Evolutionary conservation across 2,329 filamentous ascomycete species (phyloP), one percentile per base, ranked within the genome.

Genomic region (Fulvia fulva): DNA sequence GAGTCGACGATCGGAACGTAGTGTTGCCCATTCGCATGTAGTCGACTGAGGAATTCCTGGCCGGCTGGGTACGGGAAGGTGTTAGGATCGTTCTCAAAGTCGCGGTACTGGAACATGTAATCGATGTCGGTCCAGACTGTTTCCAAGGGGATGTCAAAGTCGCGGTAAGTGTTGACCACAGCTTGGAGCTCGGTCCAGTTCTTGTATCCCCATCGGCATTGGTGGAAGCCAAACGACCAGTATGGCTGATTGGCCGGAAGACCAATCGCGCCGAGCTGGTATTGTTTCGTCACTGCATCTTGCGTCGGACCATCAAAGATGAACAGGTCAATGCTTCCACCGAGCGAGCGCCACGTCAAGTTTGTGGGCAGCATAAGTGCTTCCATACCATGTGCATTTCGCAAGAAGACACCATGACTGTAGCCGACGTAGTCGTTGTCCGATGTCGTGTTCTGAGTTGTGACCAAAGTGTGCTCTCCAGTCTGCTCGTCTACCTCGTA

Each of bases 201-300:
- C 41, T 81, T 76, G 70, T 94, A 94, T 0, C 90, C 90, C 86
- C 90, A 94, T 59, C 89, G 82, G 66, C 89, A 93, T 70, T 95
- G 90, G 64, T 95, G 90, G 70, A 82, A 93, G 0, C 91, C 91
- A 60, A 95, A 84, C 0, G 87, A 85, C 80, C 85, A 93, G 75
- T 94, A 94, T 64, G 89, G 86, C 69, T 92, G 87, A 84, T 93
- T 86, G 0, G 86, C 86, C 1, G 90, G 89, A 5, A 89, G 76
- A 0, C 90, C 89, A 53, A 87, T 78, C 1, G 86, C 82, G 54
- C 82, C 85, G 57, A 76, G 62, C 65, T 89, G 86, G 69, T 93
- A 94, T 37, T 87, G 81, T 70, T 83, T 84, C 16, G 85, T 89
- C 23, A 91, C 85, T 12, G 87, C 82, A 6, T 82, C 78, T 57